Evolutionary conservation across 352 stramenopile species (phyloP), one percentile per base, ranked within the genome.

Genomic region (Globisporangium nagaii): DNA sequence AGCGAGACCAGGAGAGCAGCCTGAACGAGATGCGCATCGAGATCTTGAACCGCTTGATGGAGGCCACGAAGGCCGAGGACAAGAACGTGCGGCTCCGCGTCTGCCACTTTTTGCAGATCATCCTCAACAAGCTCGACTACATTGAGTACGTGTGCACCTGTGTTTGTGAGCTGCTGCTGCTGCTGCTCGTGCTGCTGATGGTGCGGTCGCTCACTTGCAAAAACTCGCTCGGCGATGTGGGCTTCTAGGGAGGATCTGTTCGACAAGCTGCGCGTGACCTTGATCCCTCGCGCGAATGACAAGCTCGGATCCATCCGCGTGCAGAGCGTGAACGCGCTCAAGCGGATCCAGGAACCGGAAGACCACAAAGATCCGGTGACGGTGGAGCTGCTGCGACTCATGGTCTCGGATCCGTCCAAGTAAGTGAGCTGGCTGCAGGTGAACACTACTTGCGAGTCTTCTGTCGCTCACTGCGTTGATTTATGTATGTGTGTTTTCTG

Each of bases 341-440:
- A 79, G 66, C 75, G 63, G 0, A 54, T 93, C 11, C 79, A 93
- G 53, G 52, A 74, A 28, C 53, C 67, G 1, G 66, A 72, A 2
- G 56, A 76, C 2, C 43, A 51, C 15, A 62, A 68, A 9, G 81
- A 87, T 48, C 51, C 56, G 11, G 75, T 88, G 32, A 74, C 67
- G 10, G 54, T 27, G 0, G 68, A 84, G 39, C 54, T 92, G 9
- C 59, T 78, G 35, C 80, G 68, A 12, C 66, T 90, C 20, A 78
- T 88, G 67, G 71, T 82, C 3, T 76, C 78, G 1, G 82, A 92
- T 40, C 80, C 82, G 1, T 79, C 68, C 63, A 88, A 88, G 80
- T 90, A 67, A 53, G 72, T 70, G n/a, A n/a, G n/a, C n/a, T 52
- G 36, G 24, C 22, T 19, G 11, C 54, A 41, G 3, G 15, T 15